Evolutionary conservation across 2,329 filamentous ascomycete genomes (phyloP).

Genomic region (Oidium heveae): DNA sequence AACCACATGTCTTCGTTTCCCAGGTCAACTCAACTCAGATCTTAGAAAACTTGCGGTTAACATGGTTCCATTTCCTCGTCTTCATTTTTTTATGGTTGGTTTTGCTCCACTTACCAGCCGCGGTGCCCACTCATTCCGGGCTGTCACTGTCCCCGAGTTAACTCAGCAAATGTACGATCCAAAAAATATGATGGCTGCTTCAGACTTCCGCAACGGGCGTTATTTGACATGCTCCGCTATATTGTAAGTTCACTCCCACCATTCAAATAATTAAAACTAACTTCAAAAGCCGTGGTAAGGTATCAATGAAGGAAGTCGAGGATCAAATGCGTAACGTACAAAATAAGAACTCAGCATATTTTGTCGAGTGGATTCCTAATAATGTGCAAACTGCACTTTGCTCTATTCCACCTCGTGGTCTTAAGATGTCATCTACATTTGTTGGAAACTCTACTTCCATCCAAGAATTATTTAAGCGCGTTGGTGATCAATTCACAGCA

Average conservation of each 20-base stretch:
- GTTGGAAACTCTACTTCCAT: conserved; percentile 98
- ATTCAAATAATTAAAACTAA: conserved; percentile 13
- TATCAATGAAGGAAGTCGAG: conserved; percentile 99
- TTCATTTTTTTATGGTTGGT: conserved; percentile 99
- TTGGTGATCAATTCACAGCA: conserved; percentile 97
- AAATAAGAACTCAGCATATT: conserved; percentile 99
- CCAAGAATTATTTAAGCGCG: conserved; percentile 99
- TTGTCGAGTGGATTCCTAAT: conserved; percentile 99
- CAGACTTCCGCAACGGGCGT: conserved; percentile 98
- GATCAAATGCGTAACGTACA: conserved; percentile 99
- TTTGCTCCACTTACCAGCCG: conserved; percentile 94
- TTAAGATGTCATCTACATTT: conserved; percentile 98
- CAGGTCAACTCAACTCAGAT: conserved; percentile 98
- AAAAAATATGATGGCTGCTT: conserved; percentile 99
- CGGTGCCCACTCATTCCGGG: conserved; percentile 83
- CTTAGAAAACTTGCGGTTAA: conserved; percentile 98
- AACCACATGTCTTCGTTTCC: conserved; percentile 96
- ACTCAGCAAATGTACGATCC: conserved; percentile 99
- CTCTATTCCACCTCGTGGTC: conserved; percentile 89
- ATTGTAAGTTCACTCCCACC: conserved; percentile 26
- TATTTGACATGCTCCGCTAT: conserved; percentile 99
- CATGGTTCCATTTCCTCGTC: conserved; percentile 99
- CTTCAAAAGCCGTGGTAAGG: conserved; percentile 60
- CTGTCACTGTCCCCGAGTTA: conserved; percentile 88
- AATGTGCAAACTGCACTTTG: conserved; percentile 99